Evolutionary conservation across 768 basidiomycete species (phyloP).

Genomic region (Galerina marginata): DNA sequence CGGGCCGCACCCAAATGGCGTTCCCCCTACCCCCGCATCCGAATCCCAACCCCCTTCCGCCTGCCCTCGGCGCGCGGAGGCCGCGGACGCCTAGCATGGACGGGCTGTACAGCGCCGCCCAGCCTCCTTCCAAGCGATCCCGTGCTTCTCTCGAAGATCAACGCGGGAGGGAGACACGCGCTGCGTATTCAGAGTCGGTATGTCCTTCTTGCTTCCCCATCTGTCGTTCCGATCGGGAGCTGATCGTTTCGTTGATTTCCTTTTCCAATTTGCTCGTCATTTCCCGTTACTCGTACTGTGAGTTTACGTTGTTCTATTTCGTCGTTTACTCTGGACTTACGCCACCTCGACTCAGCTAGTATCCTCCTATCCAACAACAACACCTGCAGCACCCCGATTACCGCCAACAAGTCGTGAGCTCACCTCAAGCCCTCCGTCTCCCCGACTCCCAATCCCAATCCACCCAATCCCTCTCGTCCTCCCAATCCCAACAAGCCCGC

Average conservation of each 20-base stretch:
- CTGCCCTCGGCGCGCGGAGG: constrained; percentile 18
- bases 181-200: constrained; percentile 37
- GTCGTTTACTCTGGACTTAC: neutral
- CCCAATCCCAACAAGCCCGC: constrained; percentile 9
- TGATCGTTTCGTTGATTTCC: neutral
- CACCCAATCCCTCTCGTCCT: constrained; percentile 2
- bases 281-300: neutral
- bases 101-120: constrained; percentile 31
- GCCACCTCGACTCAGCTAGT: neutral
- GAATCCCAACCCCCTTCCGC: constrained; percentile 21
- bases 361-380: neutral
- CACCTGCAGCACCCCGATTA: neutral
- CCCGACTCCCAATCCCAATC: neutral
- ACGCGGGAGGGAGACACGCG: constrained; percentile 28
- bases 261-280: neutral
- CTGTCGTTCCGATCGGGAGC: constrained; percentile 3
- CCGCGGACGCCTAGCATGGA: constrained; percentile 45
- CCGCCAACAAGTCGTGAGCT: too few relatives aligned
- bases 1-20: constrained; percentile 24
- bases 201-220: constrained; percentile 18
- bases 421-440: too few relatives aligned
- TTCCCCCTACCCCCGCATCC: constrained; percentile 48
- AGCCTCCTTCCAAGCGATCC: constrained; percentile 58
- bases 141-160: constrained; percentile 44
- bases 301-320: neutral